Percentiles rank a stretch among this genome's conserved stretches.
These are phyloP conservation scores for Amaranthus palmeri DNA, from an alignment of 148 eudicot species.

Conservation along the genomic window DNA sequence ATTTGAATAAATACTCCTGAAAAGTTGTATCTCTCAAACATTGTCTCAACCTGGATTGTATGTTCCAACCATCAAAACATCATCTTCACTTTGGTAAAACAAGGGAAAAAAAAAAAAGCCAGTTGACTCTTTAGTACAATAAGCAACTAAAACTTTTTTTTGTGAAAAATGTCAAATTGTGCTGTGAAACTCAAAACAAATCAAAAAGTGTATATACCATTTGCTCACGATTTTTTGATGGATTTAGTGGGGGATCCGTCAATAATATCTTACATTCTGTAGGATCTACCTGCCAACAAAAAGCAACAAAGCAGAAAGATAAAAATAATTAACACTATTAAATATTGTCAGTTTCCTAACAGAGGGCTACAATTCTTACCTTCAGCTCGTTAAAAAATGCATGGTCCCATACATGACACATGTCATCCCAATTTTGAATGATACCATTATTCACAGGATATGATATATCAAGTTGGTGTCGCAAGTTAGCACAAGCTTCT, in stretches of 20 bases:
- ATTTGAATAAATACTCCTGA: slow-evolving; percentile 93
- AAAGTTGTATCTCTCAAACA: slow-evolving; percentile 98
- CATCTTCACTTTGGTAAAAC: not conserved
- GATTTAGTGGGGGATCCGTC: slow-evolving; percentile 95
- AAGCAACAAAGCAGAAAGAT: slow-evolving; percentile 7
- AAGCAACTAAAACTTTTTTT: not conserved
- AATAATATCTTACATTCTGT: slow-evolving; percentile 86
- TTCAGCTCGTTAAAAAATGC: slow-evolving; percentile 80
- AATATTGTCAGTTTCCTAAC: not conserved
- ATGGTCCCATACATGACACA: slow-evolving; percentile 96
- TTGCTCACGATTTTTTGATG: slow-evolving; percentile 92
- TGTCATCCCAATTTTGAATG: slow-evolving; percentile 97
- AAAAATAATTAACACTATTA: not conserved
- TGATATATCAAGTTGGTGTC: slow-evolving; percentile 84
- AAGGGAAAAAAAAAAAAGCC: not conserved
- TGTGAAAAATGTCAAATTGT: not conserved
- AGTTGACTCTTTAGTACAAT: not conserved
- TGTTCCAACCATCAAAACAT: not conserved
- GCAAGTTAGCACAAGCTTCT: slow-evolving; percentile 67
- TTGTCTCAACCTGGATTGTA: slow-evolving; percentile 73
- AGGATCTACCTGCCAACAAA: slow-evolving; percentile 72
- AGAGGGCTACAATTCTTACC: slow-evolving; percentile 35
- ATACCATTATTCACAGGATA: slow-evolving; percentile 98
- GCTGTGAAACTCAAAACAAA: not conserved
- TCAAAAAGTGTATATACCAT: slow-evolving; percentile 41